Evolutionary conservation across 1,284 basidiomycete species (phyloP).

Genomic region (Ganoderma leucocontextum): DNA sequence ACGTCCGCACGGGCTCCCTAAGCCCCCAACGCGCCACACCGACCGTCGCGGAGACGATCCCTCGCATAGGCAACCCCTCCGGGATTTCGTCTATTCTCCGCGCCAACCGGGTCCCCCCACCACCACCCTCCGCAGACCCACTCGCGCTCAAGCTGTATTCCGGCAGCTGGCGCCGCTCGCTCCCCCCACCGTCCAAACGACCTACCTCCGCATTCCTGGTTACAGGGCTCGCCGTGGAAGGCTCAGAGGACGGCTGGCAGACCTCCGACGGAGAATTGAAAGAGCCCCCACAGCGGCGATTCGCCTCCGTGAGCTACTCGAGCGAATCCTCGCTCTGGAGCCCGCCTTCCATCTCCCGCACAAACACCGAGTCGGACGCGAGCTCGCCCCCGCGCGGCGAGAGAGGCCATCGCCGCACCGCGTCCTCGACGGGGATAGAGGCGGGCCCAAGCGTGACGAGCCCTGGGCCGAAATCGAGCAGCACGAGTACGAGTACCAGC

Average conservation of each 20-base stretch:
- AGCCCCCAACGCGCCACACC: conserved; percentile 18
- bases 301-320: conserved; percentile 51
- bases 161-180: conserved; percentile 56
- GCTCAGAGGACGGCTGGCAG: conserved; percentile 43
- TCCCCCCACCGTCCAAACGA: conserved; percentile 17
- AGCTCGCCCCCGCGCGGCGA: conserved; percentile 30
- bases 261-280: conserved; percentile 40
- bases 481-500: conserved; percentile 1
- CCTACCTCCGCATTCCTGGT: neutral
- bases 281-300: conserved; percentile 46
- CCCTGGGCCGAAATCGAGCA: neutral
- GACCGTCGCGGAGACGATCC: conserved; percentile 27
- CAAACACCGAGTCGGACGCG: conserved; percentile 38
- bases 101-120: conserved; percentile 42
- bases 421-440: conserved; percentile 23
- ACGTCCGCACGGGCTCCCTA: conserved; percentile 20
- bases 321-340: conserved; percentile 48
- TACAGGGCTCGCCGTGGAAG: conserved; percentile 39
- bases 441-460: neutral
- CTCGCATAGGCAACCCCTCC: conserved; percentile 16
- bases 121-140: conserved; percentile 63
- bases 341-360: conserved; percentile 49
- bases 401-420: conserved; percentile 41
- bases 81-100: conserved; percentile 46
- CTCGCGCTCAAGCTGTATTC: conserved; percentile 60